A percentile compares a stretch with the other conserved stretches of the same genome.
Conservation (phyloP, 1,284 basidiomycete species). For the Trametes pubescens region DNA sequence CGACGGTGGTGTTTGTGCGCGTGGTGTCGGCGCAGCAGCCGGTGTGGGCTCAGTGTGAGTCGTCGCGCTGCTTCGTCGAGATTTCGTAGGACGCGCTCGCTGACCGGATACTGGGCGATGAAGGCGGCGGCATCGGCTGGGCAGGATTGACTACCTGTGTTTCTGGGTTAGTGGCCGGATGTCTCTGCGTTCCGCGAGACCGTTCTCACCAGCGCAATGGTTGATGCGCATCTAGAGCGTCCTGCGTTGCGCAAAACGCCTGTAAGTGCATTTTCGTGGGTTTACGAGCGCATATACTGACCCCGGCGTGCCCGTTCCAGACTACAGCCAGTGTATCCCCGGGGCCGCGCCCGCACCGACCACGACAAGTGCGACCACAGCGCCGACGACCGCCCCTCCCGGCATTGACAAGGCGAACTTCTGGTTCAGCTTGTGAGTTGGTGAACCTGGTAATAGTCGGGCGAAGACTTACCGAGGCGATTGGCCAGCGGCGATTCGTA, state of each 20-base stretch:
- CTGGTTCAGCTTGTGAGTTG: conserved; percentile 60
- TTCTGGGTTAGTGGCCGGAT: conserved; percentile 44
- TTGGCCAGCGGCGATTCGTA: conserved; percentile 62
- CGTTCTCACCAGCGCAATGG: background rate
- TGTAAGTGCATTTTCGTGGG: conserved; percentile 42
- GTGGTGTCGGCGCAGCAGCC: conserved; percentile 34
- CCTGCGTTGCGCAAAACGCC: conserved; percentile 48
- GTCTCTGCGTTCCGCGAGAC: conserved; percentile 1
- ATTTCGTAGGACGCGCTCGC: background rate
- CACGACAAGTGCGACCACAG: conserved; percentile 36
- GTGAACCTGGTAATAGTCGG: background rate
- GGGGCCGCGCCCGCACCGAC: conserved; percentile 38
- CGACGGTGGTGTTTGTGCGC: conserved; percentile 27
- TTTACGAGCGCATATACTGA: too few species aligned
- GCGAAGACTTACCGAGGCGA: background rate
- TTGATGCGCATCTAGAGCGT: conserved; percentile 37
- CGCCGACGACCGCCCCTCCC: conserved; percentile 35
- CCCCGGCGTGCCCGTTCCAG: conserved; percentile 35
- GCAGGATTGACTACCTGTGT: conserved; percentile 50
- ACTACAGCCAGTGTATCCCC: conserved; percentile 55
- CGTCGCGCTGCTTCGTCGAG: background rate
- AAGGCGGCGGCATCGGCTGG: conserved; percentile 53
- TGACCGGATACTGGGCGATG: background rate
- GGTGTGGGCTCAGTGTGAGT: conserved; percentile 39
- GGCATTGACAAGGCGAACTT: conserved; percentile 44